Evolutionary conservation across 441 rosid genomes (phyloP), one percentile per base, ranked within the genome.

Genomic region (Mallotus repandus): DNA sequence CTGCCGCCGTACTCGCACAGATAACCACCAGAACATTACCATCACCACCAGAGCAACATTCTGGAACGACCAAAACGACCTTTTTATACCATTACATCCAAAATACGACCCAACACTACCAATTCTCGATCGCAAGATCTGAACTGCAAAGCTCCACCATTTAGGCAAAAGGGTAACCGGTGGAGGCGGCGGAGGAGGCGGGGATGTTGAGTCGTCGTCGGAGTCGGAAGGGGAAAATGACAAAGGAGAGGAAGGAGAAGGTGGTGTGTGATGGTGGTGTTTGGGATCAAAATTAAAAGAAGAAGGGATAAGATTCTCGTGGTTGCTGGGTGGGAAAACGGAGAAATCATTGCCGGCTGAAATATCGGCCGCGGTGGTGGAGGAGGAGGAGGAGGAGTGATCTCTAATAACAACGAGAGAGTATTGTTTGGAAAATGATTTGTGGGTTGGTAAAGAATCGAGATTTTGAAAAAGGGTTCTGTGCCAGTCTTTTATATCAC

Each of bases 281-380:
- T 52, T 49, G 7, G 76, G 62, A 43, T 63, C 38, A 32, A 13
- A 41, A 56, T 72, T 69, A 65, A 55, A 75, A 46, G 21, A 38
- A 35, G 71, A 68, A 11, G 79, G 77, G 5, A 10, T 1, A 77
- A 93, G 93, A 83, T 93, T 91, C 78, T 93, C 98, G 49, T 91
- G 98, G 79, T 86, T 80, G 76, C 80, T 71, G 11, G 94, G 98
- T 43, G 94, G 98, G 80, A 92, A 92, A 32, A 92, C 64, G 69
- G 84, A 18, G 68, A 18, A 69, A 53, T 81, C 84, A 22, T 74
- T 74, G 48, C 48, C 61, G 54, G 12, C 16, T 18, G n/a, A 3
- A 48, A 1, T 21, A 13, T 16, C 21, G 13, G 41, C 12, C 29
- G 58, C 13, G 50, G 45, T 48, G 63, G 29, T 29, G 32, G 32